Base-by-base conservation (phyloP, 768 basidiomycete genomes). In the Suillus brevipes region DNA sequence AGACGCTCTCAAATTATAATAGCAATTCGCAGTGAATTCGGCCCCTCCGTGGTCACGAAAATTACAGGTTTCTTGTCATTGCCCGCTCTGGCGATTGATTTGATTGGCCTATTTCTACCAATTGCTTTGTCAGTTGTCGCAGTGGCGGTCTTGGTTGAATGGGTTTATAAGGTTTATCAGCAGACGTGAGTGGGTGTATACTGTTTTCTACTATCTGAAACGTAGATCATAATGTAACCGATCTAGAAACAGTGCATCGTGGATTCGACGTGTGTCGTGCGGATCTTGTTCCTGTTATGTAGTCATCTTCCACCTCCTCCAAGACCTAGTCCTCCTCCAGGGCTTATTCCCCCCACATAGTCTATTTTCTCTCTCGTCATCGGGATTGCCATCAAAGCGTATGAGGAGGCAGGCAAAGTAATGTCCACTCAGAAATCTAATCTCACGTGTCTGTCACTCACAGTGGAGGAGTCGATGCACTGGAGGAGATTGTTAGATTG, bases 211-310 rank as follows among this genome's bases (percentile, higher is more conserved):
- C 52, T 31, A 47, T 37, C 61, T 47, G 25, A 31, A 37, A 56
- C 3, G n/a, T 28, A 14, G 6, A 10, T 34, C 34, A 43, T 23
- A 37, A 2, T 6, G 49, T 7, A 23, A 42, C 53, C 59, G 47
- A 64, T 43, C 7, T 50, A 34, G 25, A 37, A 13, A 62, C 34
- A 18, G 28, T 74, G 73, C 55, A 73, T 74, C 45, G 65, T 73
- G 57, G 73, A 74, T 64, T 53, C 72, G 18, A 74, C 67, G 0
- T 63, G 70, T 28, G 58, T 74, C n/a, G 67, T 74, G 67, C 73
- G 72, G 42, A 69, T 63, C 28, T 37, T 73, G 28, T 73, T 71
- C 61, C 65, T 65, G 31, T 4, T 31, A 31, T 31, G 31, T 31
- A 4, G 31, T 31, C 31, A 4, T 31, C 31, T 4, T 31, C 31